Evolutionary conservation across 768 basidiomycete species (phyloP).

Genomic region (Tricholoma sp.): DNA sequence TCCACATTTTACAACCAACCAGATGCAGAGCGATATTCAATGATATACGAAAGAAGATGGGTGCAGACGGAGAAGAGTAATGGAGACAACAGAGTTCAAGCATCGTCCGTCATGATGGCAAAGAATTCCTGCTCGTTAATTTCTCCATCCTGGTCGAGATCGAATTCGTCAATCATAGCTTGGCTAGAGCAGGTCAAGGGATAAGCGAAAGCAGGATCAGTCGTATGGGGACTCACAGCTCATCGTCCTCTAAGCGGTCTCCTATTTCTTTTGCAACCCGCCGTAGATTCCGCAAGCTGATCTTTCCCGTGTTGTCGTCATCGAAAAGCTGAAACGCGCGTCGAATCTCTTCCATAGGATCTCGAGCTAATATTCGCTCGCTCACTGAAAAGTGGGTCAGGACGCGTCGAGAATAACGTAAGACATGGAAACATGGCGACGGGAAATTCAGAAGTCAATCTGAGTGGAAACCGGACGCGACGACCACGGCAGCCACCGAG

Average conservation of each 20-base stretch:
- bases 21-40: not conserved
- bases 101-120: slow-evolving; percentile 94
- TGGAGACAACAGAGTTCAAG: slow-evolving; percentile 30
- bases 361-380: slow-evolving; percentile 86
- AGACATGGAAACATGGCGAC: not conserved
- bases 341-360: slow-evolving; percentile 95
- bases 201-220: not conserved
- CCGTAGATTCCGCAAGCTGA: slow-evolving; percentile 83
- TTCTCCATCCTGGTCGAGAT: slow-evolving; percentile 96
- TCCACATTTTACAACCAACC: not conserved
- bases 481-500: not conserved
- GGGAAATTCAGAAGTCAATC: not conserved
- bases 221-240: slow-evolving; percentile 65
- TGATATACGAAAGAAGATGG: not conserved
- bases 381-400: slow-evolving; percentile 60
- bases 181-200: slow-evolving; percentile 49
- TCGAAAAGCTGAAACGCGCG: slow-evolving; percentile 97
- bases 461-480: not conserved
- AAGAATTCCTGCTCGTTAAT: slow-evolving; percentile 97
- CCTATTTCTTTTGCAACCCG: slow-evolving; percentile 97
- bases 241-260: slow-evolving; percentile 92
- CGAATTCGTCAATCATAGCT: slow-evolving; percentile 99
- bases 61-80: slow-evolving; percentile 1
- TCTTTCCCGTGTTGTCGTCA: slow-evolving; percentile 93
- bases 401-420: not conserved